These are phyloP conservation scores for Lactifluus piperatus DNA, from an alignment of 768 basidiomycete species.

Conservation along the genomic window DNA sequence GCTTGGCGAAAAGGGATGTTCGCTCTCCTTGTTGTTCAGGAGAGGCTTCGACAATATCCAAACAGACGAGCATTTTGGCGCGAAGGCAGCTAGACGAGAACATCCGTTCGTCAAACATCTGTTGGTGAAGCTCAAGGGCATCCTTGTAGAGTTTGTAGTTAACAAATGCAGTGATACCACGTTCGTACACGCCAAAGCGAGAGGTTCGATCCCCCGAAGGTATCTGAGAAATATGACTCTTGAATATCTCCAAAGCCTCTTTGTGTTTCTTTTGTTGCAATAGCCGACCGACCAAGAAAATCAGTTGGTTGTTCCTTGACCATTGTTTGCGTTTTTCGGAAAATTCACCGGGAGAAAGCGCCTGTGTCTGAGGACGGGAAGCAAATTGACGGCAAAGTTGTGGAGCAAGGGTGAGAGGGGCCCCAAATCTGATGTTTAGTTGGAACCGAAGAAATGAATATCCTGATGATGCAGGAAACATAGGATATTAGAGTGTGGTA, in stretches of 20 bases:
- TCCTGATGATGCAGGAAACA: neutral
- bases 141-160: conserved; percentile 29
- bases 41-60: conserved; percentile 24
- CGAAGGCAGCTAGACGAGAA: conserved; percentile 31
- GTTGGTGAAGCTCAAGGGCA: conserved; percentile 34
- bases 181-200: conserved; percentile 27
- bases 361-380: neutral
- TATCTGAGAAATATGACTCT: neutral
- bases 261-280: conserved; percentile 1
- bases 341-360: too few relatives aligned
- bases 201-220: neutral
- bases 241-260: neutral
- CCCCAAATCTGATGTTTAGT: neutral
- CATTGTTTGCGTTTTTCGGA: neutral
- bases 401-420: neutral
- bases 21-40: conserved; percentile 19
- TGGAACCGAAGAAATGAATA: neutral
- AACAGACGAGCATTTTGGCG: conserved; percentile 32
- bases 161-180: conserved; percentile 35
- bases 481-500: neutral
- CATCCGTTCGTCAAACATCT: conserved; percentile 36
- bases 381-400: neutral
- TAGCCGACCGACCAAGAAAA: neutral
- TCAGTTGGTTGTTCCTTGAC: neutral
- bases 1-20: conserved; percentile 15